Evolutionary conservation across 352 stramenopile genomes (phyloP).

Genomic region (Ophiocytium majus): DNA sequence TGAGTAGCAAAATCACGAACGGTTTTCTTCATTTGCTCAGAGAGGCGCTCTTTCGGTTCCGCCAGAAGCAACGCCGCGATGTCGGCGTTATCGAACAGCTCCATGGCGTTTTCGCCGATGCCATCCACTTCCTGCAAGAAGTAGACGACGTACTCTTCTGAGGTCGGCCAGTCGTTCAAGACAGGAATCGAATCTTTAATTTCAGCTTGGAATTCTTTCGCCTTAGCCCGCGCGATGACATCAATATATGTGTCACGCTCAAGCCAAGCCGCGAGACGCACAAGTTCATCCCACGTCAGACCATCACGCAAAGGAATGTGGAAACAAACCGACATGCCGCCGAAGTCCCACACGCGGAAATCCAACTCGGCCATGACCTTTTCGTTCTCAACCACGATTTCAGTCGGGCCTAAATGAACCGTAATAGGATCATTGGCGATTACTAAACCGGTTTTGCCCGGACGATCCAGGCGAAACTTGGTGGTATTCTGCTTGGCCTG

Average conservation of each 20-base stretch:
- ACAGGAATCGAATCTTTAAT: background rate
- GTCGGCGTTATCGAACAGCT: background rate
- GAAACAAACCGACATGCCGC: background rate
- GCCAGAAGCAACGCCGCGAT: background rate
- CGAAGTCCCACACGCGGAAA: background rate
- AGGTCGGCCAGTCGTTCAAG: background rate
- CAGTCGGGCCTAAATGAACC: background rate
- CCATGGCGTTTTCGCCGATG: background rate
- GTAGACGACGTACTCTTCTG: slow-evolving; percentile 1
- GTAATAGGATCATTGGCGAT: background rate
- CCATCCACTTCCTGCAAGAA: slow-evolving; percentile 9
- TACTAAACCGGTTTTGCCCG: background rate
- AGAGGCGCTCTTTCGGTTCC: background rate
- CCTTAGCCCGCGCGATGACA: background rate
- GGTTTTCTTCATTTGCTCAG: background rate
- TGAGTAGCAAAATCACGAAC: background rate
- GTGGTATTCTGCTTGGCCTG: background rate
- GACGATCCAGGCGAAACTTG: background rate
- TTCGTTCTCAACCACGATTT: background rate
- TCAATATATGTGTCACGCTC: background rate
- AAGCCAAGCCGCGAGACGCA: background rate
- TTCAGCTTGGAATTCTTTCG: background rate
- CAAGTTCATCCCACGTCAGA: background rate
- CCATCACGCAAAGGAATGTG: background rate
- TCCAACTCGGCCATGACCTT: background rate